Base-by-base conservation (phyloP, 352 stramenopile species). In the Globisporangium okanoganense region DNA sequence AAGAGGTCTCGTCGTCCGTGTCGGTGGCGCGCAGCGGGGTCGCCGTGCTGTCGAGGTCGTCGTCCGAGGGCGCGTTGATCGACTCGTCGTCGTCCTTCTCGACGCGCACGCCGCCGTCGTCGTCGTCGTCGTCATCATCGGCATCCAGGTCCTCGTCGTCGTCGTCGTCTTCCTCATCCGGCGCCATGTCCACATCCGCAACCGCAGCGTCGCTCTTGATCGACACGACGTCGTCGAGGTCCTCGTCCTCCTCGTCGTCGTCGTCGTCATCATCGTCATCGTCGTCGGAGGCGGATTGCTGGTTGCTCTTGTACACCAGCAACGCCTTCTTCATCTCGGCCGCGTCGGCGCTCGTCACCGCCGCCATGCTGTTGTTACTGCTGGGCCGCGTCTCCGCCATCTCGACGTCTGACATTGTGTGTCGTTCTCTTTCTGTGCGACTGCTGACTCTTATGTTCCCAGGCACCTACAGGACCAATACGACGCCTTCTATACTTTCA, bases 41-140 rank as follows among this genome's bases (percentile, higher is more conserved):
- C 18, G 79, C 66, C 33, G 77, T 78, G 69, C 73, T 88, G 59
- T 92, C 83, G 40, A 90, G 58, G 29, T 92, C 83, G 61, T 90
- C 79, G 60, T 92, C 82, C 24, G 78, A 92, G 25, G 78, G 82
- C 47, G 70, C 78, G 54, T 92, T 85, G 33, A 88, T 66, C 24
- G 73, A 87, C 72, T 89, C 79, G 56, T 92, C 82, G 63, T 92
- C 82, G 62, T 90, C 82, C 52, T 88, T 90, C 61, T 90, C 78
- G 31, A 88, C 75, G 36, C 72, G 75, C 47, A 88, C 76, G 24
- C 79, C 76, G 27, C 76, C 73, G 22, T 90, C 78, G 14, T 86
- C 76, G 2, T 77, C 72, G 16, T 84, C 73, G 3, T 82, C 72
- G 2, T 76, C 67, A 25, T 47, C 64, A n/a, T 66, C 65, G 16